These are phyloP conservation scores for Trichoderma orchidacearum DNA, from an alignment of 495 filamentous ascomycete species.

Conservation along the genomic window DNA sequence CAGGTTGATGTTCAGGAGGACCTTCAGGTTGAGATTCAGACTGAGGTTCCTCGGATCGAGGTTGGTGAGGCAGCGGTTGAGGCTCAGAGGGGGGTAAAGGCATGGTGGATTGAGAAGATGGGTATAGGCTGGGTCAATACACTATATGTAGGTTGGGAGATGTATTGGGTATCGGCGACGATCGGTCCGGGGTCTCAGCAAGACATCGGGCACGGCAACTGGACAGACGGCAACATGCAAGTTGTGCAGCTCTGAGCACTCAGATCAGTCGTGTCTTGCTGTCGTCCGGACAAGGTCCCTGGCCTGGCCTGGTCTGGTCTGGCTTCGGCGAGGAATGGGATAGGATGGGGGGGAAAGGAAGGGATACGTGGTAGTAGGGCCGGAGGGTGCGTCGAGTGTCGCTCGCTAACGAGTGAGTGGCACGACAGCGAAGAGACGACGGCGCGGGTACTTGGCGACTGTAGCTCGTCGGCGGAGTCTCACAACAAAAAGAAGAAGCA, in stretches of 20 bases:
- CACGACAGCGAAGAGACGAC: background rate
- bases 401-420: background rate
- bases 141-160: constrained; percentile 1
- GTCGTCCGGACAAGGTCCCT: background rate
- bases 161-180: background rate
- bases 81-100: background rate
- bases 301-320: background rate
- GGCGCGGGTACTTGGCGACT: background rate
- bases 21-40: background rate
- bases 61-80: background rate
- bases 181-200: background rate
- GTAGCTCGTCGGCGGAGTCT: background rate
- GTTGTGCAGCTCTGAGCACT: background rate
- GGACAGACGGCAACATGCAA: constrained; percentile 1
- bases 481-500: background rate
- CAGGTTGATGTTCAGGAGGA: background rate
- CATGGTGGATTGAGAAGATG: background rate
- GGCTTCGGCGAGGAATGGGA: background rate
- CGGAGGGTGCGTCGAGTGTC: background rate
- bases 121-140: background rate
- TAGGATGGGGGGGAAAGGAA: background rate
- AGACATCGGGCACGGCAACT: background rate
- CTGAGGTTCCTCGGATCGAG: no score
- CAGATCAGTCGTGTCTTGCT: background rate
- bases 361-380: background rate